Percentiles rank a stretch among this genome's conserved stretches.
Evolutionary conservation across 805 yeast genomes (phyloP).

Genomic region (Wickerhamiella occidentalis): DNA sequence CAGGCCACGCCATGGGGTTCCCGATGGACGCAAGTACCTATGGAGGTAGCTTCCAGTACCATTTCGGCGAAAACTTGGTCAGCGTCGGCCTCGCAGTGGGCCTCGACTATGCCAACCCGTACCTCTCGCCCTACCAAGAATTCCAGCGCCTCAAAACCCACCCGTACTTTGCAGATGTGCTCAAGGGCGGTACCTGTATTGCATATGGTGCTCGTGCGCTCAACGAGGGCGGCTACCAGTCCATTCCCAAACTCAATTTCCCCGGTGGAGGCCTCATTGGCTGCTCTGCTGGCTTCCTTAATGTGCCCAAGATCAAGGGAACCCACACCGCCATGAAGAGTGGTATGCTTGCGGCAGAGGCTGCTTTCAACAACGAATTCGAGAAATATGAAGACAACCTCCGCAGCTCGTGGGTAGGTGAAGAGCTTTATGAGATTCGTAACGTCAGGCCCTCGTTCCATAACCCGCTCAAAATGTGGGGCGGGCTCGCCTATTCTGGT

Average conservation of each 20-base stretch:
- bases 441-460: slow-evolving; percentile 89
- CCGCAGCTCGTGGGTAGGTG: slow-evolving; percentile 69
- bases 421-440: slow-evolving; percentile 74
- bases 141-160: slow-evolving; percentile 90
- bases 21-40: slow-evolving; percentile 66
- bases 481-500: slow-evolving; percentile 80
- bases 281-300: slow-evolving; percentile 91
- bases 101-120: slow-evolving; percentile 87
- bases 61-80: slow-evolving; percentile 86
- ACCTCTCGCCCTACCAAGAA: slow-evolving; percentile 89
- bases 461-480: slow-evolving; percentile 57
- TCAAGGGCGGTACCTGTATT: slow-evolving; percentile 83
- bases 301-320: slow-evolving; percentile 95
- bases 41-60: slow-evolving; percentile 97
- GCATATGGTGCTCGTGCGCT: slow-evolving; percentile 93
- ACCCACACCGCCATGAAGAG: slow-evolving; percentile 95
- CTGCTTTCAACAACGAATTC: slow-evolving; percentile 47
- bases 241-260: slow-evolving; percentile 79
- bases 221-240: slow-evolving; percentile 94
- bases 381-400: slow-evolving; percentile 50
- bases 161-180: slow-evolving; percentile 61
- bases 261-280: slow-evolving; percentile 97
- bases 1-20: slow-evolving; percentile 79
- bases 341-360: slow-evolving; percentile 90
- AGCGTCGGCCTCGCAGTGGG: slow-evolving; percentile 93